A percentile compares a stretch with the other conserved stretches of the same genome.
Conservation (phyloP, 306 rosid species). For the Comarum palustre region DNA sequence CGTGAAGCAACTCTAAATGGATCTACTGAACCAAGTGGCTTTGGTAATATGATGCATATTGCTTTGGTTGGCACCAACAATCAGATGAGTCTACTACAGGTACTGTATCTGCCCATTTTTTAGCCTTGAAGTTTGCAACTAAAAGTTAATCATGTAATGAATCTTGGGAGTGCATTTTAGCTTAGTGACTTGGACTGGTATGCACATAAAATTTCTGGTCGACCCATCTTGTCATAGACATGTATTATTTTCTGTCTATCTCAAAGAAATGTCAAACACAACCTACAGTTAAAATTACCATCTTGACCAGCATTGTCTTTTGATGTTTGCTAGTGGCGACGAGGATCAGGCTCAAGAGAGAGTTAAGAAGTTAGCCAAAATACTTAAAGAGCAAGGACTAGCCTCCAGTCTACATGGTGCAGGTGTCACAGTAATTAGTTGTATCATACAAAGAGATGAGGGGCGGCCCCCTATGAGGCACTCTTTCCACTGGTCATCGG, state of each 20-base stretch:
- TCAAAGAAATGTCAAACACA: slow-evolving; percentile 19
- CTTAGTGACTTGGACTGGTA: not conserved
- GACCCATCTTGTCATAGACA: not conserved
- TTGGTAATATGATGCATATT: slow-evolving; percentile 93
- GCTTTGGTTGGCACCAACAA: slow-evolving; percentile 89
- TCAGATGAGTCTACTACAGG: slow-evolving; percentile 99
- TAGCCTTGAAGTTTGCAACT: not conserved
- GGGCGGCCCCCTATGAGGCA: slow-evolving; percentile 99
- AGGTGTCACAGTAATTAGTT: slow-evolving; percentile 88
- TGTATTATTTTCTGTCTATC: not conserved
- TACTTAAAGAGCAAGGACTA: slow-evolving; percentile 76
- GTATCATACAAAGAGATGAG: slow-evolving; percentile 97
- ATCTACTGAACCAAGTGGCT: slow-evolving; percentile 42
- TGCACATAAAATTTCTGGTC: not conserved
- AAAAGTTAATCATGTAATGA: not conserved
- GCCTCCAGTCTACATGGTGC: slow-evolving; percentile 60
- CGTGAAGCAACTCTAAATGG: slow-evolving; percentile 46
- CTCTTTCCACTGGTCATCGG: slow-evolving; percentile 91
- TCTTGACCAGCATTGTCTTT: slow-evolving; percentile 31
- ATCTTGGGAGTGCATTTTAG: not conserved
- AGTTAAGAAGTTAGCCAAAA: slow-evolving; percentile 80
- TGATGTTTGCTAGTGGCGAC: slow-evolving; percentile 75
- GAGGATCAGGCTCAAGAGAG: slow-evolving; percentile 99
- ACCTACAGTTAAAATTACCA: slow-evolving; percentile 10
- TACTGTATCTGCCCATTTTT: slow-evolving; percentile 26